Base-by-base conservation (phyloP, 2,329 filamentous ascomycete genomes). In the Diatrype stigma region DNA sequence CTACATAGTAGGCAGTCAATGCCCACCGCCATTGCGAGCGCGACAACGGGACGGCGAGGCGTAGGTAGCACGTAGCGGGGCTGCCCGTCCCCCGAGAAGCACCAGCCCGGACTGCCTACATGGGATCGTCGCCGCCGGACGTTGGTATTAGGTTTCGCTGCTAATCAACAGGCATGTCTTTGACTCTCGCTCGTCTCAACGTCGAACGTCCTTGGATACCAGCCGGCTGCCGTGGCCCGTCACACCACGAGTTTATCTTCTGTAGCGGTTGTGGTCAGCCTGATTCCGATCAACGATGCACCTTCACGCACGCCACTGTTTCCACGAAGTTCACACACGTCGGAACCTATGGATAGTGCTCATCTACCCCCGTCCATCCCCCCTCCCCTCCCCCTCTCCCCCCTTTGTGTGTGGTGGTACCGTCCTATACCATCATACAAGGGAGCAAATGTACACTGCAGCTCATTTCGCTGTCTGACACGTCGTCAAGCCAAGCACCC, bases 11-110 rank as follows among this genome's bases (percentile, higher is more conserved):
- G 47, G n/a, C n/a, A n/a, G n/a, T n/a, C n/a, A n/a, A n/a, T n/a
- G n/a, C n/a, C 57, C 56, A 61, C 59, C 60, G 58, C 60, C 47
- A 54, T 60, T 59, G 58, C 51, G 54, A 50, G 60, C 56, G 46
- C 54, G 53, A 62, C 61, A 53, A 53, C 40, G 21, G 14, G 40
- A 53, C 61, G 61, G 62, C 59, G 57, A 30, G 54, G n/a, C n/a
- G n/a, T n/a, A 40, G 58, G 61, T 60, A 60, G 60, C 52, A 46
- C 54, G 48, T 55, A 48, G 58, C 57, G 57, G 56, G 48, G 53
- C 55, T 59, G 42, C 50, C 56, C 54, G 55, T 56, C 53, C 49
- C 48, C 53, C 51, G 46, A 45, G 42, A 53, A 61, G 51, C 54
- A 58, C 42, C 51, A 51, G 56, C 50, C 57, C 56, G 56, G 50